Conservation (phyloP, 2,329 filamentous ascomycete species). For the Colletotrichum orbiculare region DNA sequence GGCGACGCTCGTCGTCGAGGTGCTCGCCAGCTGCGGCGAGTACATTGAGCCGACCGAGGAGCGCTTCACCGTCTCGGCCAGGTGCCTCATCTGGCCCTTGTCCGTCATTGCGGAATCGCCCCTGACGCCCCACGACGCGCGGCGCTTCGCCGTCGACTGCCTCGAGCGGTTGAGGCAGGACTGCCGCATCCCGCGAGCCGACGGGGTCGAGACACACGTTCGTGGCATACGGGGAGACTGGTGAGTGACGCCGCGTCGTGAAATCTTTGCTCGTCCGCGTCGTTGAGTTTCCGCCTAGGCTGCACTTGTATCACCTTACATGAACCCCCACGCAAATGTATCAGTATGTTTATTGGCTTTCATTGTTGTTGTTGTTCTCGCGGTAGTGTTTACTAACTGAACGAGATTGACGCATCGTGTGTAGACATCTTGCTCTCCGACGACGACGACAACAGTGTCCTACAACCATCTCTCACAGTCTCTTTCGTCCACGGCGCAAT, state of each 20-base stretch:
- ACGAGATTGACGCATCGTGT: too few species aligned
- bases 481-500: not conserved
- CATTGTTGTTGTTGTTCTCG: not conserved
- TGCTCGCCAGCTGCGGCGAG: slow-evolving; percentile 39
- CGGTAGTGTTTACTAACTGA: too few species aligned
- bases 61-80: slow-evolving; percentile 39
- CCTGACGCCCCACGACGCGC: slow-evolving; percentile 26
- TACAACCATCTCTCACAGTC: not conserved
- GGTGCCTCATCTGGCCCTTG: slow-evolving; percentile 42
- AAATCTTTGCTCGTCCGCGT: not conserved
- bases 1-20: slow-evolving; percentile 35
- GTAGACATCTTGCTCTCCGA: not conserved
- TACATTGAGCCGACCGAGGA: slow-evolving; percentile 34
- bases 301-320: slow-evolving; percentile 22
- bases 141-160: slow-evolving; percentile 33
- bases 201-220: not conserved
- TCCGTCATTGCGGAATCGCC: slow-evolving; percentile 35
- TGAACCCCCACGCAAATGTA: not conserved
- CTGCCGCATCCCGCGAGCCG: slow-evolving; percentile 38
- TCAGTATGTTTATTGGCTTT: not conserved
- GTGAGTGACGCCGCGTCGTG: slow-evolving; percentile 16
- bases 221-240: slow-evolving; percentile 32
- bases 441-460: not conserved
- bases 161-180: slow-evolving; percentile 39
- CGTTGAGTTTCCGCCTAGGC: slow-evolving; percentile 24